Conservation (phyloP, 768 basidiomycete genomes). For the Hemileccinum rubropunctum region DNA sequence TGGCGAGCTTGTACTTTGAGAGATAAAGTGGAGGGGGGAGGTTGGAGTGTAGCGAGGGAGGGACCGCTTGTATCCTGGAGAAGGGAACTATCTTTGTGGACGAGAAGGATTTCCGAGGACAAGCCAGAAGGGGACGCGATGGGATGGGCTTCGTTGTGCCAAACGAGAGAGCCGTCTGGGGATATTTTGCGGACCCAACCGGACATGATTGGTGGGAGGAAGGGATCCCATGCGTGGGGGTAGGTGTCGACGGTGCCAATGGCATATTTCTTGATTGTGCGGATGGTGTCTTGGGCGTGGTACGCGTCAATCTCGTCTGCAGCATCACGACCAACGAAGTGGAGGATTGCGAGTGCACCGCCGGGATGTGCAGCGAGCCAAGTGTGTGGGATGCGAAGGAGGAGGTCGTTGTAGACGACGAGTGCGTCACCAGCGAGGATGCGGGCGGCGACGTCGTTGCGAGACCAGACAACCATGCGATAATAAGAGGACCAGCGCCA, state of each 20-base stretch:
- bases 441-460: conserved; percentile 60
- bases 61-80: conserved; percentile 34
- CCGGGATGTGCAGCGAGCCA: conserved; percentile 94
- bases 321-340: conserved; percentile 94
- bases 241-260: conserved; percentile 64
- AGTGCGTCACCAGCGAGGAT: conserved; percentile 76
- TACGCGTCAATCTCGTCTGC: conserved; percentile 93
- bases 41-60: conserved; percentile 45
- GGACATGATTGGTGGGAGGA: conserved; percentile 81
- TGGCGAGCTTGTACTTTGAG: conserved; percentile 59
- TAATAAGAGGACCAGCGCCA: neutral
- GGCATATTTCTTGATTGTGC: conserved; percentile 45
- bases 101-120: conserved; percentile 62
- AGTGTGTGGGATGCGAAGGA: conserved; percentile 60
- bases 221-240: conserved; percentile 61
- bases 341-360: conserved; percentile 82
- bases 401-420: conserved; percentile 65
- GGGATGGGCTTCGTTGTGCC: conserved; percentile 63
- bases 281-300: conserved; percentile 51
- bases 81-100: conserved; percentile 39
- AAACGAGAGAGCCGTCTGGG: conserved; percentile 42
- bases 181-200: conserved; percentile 73
- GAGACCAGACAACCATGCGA: conserved; percentile 40
- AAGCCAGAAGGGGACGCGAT: conserved; percentile 32
- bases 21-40: conserved; percentile 53